Percentiles rank a stretch among this genome's conserved stretches.
These are phyloP conservation scores for Canavalia ensiformis DNA, from an alignment of 306 rosid species.

Conservation along the genomic window DNA sequence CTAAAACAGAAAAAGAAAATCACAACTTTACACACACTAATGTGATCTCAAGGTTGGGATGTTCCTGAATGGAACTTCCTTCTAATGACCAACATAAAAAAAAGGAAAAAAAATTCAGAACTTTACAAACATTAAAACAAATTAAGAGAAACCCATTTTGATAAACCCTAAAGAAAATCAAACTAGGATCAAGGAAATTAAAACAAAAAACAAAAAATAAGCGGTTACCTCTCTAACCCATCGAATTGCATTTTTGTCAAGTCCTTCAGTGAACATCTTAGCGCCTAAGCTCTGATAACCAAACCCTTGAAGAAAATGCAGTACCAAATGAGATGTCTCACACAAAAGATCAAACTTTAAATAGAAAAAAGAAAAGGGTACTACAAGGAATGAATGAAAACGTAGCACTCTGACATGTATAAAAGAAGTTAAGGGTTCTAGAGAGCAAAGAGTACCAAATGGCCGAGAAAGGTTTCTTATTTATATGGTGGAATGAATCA, in stretches of 20 bases:
- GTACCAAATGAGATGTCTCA: neutral
- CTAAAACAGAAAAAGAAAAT: conserved; percentile 12
- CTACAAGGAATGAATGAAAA: neutral
- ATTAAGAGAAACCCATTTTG: conserved; percentile 45
- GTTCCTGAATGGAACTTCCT: conserved; percentile 51
- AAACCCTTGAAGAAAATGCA: conserved; percentile 40
- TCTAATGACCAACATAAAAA: conserved; percentile 49
- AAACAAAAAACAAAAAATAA: neutral
- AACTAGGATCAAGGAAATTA: neutral
- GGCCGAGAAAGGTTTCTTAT: neutral
- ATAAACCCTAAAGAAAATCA: neutral
- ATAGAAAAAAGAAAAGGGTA: neutral
- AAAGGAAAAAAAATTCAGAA: conserved; percentile 40
- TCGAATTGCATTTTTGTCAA: conserved; percentile 82
- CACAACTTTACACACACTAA: conserved; percentile 27
- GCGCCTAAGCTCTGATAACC: conserved; percentile 36
- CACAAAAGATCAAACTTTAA: conserved; percentile 13
- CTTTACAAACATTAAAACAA: conserved; percentile 6
- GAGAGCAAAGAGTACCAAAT: conserved; percentile 24
- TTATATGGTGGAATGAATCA: conserved; percentile 16
- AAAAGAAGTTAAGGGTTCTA: conserved; percentile 12
- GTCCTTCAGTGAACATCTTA: conserved; percentile 91
- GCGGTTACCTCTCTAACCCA: conserved; percentile 87
- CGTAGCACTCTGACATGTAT: conserved; percentile 35
- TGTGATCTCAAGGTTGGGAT: conserved; percentile 52